Evolutionary conservation across 345 rosid species (phyloP).

Genomic region (Aethionema arabicum): DNA sequence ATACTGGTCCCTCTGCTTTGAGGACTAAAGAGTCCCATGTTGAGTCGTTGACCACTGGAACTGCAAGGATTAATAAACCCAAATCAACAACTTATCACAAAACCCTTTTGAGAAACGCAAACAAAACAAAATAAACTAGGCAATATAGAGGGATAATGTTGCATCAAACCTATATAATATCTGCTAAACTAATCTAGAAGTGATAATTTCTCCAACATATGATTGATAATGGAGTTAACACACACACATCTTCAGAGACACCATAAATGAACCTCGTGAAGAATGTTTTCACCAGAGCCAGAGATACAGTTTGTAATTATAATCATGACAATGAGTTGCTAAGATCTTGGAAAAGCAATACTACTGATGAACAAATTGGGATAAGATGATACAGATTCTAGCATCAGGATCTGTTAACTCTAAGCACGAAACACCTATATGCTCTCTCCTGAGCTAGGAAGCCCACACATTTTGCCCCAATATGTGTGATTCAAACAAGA

Average conservation of each 20-base stretch:
- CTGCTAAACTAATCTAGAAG: background rate
- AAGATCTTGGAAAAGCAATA: background rate
- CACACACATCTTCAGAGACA: constrained; percentile 6
- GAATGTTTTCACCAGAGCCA: background rate
- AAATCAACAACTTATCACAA: constrained; percentile 5
- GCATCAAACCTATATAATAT: background rate
- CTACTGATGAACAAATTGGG: background rate
- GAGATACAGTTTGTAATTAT: background rate
- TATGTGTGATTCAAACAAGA: constrained; percentile 20
- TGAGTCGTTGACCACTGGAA: constrained; percentile 50
- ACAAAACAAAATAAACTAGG: background rate
- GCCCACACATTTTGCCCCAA: constrained; percentile 5
- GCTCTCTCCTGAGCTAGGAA: background rate
- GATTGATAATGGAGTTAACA: background rate
- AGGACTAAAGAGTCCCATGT: constrained; percentile 58
- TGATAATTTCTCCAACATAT: background rate
- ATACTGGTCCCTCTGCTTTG: constrained; percentile 54
- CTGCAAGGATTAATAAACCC: constrained; percentile 30
- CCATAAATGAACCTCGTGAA: background rate
- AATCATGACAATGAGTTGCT: background rate
- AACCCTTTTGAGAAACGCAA: background rate
- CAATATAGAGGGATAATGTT: constrained; percentile 4
- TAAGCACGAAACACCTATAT: background rate
- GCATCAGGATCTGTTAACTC: background rate
- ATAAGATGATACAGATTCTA: constrained; percentile 4